Evolutionary conservation across 805 yeast genomes (phyloP).

Genomic region (Zygosaccharomyces bailii): DNA sequence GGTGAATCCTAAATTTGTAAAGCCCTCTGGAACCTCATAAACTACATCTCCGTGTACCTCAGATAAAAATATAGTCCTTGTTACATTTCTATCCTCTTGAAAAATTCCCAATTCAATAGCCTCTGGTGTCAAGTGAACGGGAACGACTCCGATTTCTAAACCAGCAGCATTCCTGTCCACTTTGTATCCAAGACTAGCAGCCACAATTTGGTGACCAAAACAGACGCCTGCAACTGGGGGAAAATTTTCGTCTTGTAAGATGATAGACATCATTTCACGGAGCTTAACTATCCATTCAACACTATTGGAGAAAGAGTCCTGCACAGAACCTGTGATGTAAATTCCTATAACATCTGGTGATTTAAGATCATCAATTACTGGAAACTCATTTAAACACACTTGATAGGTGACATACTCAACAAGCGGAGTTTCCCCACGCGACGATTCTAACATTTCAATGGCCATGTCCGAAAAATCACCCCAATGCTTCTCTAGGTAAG

Average conservation of each 20-base stretch:
- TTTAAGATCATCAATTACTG: slow-evolving; percentile 19
- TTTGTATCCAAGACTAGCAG: slow-evolving; percentile 58
- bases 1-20: slow-evolving; percentile 50
- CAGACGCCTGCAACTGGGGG: slow-evolving; percentile 70
- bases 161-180: slow-evolving; percentile 59
- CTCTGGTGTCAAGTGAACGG: slow-evolving; percentile 45
- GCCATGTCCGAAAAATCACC: slow-evolving; percentile 32
- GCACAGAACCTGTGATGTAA: slow-evolving; percentile 47
- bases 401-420: slow-evolving; percentile 24
- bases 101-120: slow-evolving; percentile 20
- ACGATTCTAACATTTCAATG: slow-evolving; percentile 18
- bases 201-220: slow-evolving; percentile 83
- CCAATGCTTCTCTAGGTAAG: slow-evolving; percentile 10
- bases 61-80: slow-evolving; percentile 38
- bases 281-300: slow-evolving; percentile 42
- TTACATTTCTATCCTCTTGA: slow-evolving; percentile 7
- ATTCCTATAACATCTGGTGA: slow-evolving; percentile 35
- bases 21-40: slow-evolving; percentile 40
- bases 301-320: slow-evolving; percentile 42
- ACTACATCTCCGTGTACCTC: slow-evolving; percentile 63
- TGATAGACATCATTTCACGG: slow-evolving; percentile 35
- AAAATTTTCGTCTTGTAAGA: slow-evolving; percentile 16
- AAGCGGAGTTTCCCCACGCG: slow-evolving; percentile 12
- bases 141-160: slow-evolving; percentile 67
- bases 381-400: slow-evolving; percentile 24